Evolutionary conservation across 2,329 filamentous ascomycete species (phyloP), one percentile per base, ranked within the genome.

Genomic region (Aspergillus proliferans): DNA sequence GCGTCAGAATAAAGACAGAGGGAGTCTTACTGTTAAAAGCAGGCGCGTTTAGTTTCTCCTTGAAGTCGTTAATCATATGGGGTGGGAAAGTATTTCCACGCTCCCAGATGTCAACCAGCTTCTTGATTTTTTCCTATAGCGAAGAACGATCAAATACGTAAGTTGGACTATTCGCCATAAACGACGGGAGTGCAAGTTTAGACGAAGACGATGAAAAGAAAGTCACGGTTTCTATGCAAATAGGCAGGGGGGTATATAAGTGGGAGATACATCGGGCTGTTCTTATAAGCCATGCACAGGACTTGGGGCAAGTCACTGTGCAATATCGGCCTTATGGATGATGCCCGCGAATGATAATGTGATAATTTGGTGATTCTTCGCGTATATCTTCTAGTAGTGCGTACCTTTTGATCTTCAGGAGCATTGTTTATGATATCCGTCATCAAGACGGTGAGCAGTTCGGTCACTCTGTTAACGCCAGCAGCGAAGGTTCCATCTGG

Each of bases 91-190:
- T 97, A 66, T 87, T 85, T 56, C 88, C 89, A 65, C 93, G 93
- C 68, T 96, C 91, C 93, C 93, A 98, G 59, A 98, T 98, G 67
- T 95, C 91, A 73, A 97, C 77, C 60, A 98, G 81, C 70, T 97
- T 97, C 67, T 80, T 85, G 71, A 97, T 92, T 76, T 96, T 97
- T 69, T 95, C 89, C 87, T 93, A 86, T 76, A 84, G 58, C 44
- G 49, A 61, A 49, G 67, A 58, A 66, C 56, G 66, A 64, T 67
- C 60, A 52, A 51, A 71, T 71, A 73, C 65, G 76, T 80, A 75
- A 80, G 76, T 75, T 60, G 59, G 54, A 62, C 64, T 65, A 64
- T 71, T 64, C 65, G 56, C 56, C 58, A 61, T 57, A 51, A 50
- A 52, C 14, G 48, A 52, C 47, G 46, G 41, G 41, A 54, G 54